phyloP scores from a whole-genome alignment of 305 asterid species.

The Rubia tinctorum region DNA sequence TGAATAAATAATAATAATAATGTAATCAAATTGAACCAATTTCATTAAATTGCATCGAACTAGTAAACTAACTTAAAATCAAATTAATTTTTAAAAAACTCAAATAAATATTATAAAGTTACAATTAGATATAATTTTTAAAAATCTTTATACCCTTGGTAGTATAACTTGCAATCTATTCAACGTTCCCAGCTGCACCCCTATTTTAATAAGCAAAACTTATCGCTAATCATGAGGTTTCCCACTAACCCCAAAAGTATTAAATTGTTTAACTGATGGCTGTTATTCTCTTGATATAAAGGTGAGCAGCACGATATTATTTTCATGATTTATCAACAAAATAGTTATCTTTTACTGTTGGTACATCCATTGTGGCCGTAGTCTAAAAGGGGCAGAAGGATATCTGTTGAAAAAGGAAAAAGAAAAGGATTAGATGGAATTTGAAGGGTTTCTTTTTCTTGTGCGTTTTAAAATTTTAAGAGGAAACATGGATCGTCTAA shows the following conservation, averaged over 20 bases:
- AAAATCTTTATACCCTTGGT: too few relatives aligned
- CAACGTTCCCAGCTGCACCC: background rate
- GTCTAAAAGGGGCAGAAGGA: constrained; percentile 4
- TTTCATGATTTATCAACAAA: constrained; percentile 1
- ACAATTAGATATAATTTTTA: too few relatives aligned
- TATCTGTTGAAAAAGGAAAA: background rate
- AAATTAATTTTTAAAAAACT: too few relatives aligned
- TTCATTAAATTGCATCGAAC: too few relatives aligned
- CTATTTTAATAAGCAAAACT: background rate
- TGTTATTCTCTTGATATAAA: background rate
- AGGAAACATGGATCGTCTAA: too few relatives aligned
- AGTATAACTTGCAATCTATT: too few relatives aligned
- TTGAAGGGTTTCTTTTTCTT: background rate
- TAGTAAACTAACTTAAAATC: too few relatives aligned
- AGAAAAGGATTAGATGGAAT: constrained; percentile 6
- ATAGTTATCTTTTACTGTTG: background rate
- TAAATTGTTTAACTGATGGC: constrained; percentile 11
- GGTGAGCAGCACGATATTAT: constrained; percentile 2
- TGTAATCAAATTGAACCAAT: too few relatives aligned
- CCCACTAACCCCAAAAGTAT: constrained; percentile 31
- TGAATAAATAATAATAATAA: too few relatives aligned
- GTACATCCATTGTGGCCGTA: background rate
- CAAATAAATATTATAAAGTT: too few relatives aligned
- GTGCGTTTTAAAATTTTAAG: too few relatives aligned
- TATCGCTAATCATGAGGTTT: constrained; percentile 38